Conservation (phyloP, 257 asterid genomes). For the Striga asiatica region DNA sequence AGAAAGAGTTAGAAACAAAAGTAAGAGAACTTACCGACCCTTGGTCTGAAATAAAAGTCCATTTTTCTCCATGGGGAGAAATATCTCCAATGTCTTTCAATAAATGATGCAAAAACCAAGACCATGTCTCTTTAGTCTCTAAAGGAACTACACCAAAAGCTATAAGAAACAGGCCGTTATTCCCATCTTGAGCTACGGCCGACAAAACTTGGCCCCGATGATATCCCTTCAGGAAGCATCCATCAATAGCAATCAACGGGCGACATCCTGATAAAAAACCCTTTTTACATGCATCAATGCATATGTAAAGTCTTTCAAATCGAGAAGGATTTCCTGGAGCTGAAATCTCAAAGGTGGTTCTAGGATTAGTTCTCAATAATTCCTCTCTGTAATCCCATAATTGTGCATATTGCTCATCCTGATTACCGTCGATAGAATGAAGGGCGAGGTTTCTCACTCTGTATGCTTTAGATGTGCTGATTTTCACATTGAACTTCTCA, state of each 20-base stretch:
- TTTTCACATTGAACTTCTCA: background rate
- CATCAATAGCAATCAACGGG: too few species aligned
- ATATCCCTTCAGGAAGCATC: too few species aligned
- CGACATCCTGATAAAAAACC: too few species aligned
- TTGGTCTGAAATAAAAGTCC: background rate
- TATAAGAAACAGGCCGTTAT: background rate
- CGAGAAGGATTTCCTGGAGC: background rate
- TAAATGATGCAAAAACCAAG: background rate
- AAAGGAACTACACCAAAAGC: background rate
- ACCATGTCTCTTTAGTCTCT: background rate
- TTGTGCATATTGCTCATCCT: background rate
- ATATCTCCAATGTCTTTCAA: background rate
- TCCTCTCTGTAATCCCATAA: background rate
- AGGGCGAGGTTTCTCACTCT: background rate
- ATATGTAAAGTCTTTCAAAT: background rate
- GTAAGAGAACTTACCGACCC: background rate
- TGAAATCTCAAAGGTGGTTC: background rate
- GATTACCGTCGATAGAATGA: background rate
- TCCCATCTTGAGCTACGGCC: background rate
- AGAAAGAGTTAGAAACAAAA: too few species aligned
- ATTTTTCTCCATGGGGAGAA: too few species aligned
- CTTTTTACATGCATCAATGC: too few species aligned
- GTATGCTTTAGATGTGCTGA: background rate
- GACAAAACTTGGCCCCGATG: too few species aligned
- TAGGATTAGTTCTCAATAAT: background rate